Base-by-base conservation (phyloP, 2,329 filamentous ascomycete genomes). In the Fusarium multiceps region DNA sequence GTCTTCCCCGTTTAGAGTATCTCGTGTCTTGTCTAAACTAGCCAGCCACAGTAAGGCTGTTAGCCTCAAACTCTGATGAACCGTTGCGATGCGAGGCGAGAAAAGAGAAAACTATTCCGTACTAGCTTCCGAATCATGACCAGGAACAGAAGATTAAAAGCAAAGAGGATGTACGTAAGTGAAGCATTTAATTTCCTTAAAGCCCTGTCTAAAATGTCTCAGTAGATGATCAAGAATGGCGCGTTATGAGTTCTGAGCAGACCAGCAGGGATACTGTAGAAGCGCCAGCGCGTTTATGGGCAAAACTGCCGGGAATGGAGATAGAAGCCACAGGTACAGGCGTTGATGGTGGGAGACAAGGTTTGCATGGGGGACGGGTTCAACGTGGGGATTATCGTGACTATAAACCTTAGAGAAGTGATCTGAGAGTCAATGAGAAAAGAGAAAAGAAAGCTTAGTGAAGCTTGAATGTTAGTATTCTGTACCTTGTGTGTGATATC, bases 21-120 rank as follows among this genome's bases (percentile, higher is more conserved):
- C 27, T 64, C 50, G 47, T 62, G 60, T 66, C n/a, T 28, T 55
- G n/a, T 25, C 27, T 27, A 27, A 27, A 11, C 12, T 25, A 13
- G 21, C 10, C 7, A 46, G 43, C 43, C 43, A 46, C 43, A 41
- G 25, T 58, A 58, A 49, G 50, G 47, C 41, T 65, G 30, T 45
- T 66, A 66, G 63, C 32, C 40, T n/a, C 9, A 28, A 66, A 66
- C 61, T 66, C 48, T 66, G 48, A 41, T 60, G 16, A 37, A 48
- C 42, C 59, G 14, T 37, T 37, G 23, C 23, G 12, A 47, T 30
- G 59, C 49, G 61, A 50, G 62, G 59, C 49, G 61, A 50, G 68
- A 63, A 53, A 73, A 73, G 71, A 73, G 71, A 70, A 43, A 70
- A 73, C 68, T 69, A 61, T 48, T 53, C 50, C 3, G 34, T 37